A percentile compares a stretch with the other conserved stretches of the same genome.
Conservation (phyloP, 2,329 filamentous ascomycete species). For the Zasmidium citrigriseum region DNA sequence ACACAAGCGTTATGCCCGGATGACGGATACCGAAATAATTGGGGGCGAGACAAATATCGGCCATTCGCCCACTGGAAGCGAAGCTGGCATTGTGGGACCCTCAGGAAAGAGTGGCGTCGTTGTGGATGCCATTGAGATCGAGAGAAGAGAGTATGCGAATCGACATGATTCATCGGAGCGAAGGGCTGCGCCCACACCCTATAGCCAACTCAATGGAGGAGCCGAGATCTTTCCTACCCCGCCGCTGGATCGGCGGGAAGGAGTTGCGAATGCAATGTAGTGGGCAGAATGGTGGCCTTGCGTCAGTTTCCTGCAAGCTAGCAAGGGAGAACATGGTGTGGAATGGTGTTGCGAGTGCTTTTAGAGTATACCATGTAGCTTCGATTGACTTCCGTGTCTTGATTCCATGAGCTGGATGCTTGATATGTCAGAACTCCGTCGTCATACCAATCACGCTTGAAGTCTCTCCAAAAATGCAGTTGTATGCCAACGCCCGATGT, state of each 20-base stretch:
- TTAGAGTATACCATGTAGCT: too few species aligned
- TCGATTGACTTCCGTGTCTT: too few species aligned
- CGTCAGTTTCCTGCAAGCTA: too few species aligned
- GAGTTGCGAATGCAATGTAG: background rate
- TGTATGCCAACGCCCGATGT: too few species aligned
- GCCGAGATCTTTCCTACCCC: background rate
- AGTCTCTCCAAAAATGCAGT: too few species aligned
- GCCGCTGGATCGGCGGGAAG: background rate
- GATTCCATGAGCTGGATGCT: too few species aligned
- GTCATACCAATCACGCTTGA: too few species aligned
- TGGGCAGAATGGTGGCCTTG: too few species aligned
- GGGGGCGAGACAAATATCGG: background rate
- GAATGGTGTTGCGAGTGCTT: too few species aligned
- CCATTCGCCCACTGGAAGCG: background rate
- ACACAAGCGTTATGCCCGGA: background rate
- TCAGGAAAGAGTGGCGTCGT: background rate
- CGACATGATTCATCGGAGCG: background rate
- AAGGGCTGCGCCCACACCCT: background rate
- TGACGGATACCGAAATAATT: background rate
- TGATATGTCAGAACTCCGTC: too few species aligned
- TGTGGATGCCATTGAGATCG: background rate
- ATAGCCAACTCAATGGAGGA: background rate
- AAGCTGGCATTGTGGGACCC: background rate
- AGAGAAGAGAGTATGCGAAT: background rate
- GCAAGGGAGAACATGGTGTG: too few species aligned